A percentile compares a stretch with the other conserved stretches of the same genome.
Conservation (phyloP, 2,329 filamentous ascomycete genomes). For the Fusarium dlaminii region DNA sequence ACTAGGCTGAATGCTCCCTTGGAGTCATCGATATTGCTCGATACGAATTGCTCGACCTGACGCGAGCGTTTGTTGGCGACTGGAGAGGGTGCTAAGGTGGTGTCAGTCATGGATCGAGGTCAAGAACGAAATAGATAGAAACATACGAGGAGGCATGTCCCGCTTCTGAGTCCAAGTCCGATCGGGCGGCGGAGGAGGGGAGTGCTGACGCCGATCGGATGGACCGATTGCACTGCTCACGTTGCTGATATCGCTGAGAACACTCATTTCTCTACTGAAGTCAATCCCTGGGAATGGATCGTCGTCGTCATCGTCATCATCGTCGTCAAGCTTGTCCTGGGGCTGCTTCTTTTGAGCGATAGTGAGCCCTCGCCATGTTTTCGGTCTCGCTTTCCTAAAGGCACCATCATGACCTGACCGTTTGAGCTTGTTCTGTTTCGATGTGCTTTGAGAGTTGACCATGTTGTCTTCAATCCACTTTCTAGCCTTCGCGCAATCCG, state of each 20-base stretch:
- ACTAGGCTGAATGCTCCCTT: neutral
- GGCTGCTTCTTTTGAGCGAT: neutral
- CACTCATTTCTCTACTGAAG: neutral
- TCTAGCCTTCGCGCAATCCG: neutral
- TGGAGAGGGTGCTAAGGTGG: neutral
- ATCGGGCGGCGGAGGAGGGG: neutral
- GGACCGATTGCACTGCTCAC: neutral
- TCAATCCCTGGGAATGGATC: neutral
- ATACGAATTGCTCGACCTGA: neutral
- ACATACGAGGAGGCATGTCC: neutral
- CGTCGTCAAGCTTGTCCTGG: neutral
- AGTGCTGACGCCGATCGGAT: neutral
- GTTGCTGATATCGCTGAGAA: neutral
- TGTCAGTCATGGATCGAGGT: neutral
- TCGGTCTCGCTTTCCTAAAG: neutral
- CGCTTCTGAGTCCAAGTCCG: neutral
- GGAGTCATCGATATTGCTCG: neutral
- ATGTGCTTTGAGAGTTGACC: neutral
- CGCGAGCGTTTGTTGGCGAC: neutral
- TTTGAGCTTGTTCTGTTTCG: neutral
- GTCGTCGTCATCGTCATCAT: neutral
- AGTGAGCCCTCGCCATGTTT: neutral
- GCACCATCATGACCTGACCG: rapidly evolving
- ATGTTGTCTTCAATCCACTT: neutral
- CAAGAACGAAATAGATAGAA: neutral